These are phyloP conservation scores for Ophiosphaerella korrae DNA, from an alignment of 2,329 filamentous ascomycete genomes.

Conservation along the genomic window DNA sequence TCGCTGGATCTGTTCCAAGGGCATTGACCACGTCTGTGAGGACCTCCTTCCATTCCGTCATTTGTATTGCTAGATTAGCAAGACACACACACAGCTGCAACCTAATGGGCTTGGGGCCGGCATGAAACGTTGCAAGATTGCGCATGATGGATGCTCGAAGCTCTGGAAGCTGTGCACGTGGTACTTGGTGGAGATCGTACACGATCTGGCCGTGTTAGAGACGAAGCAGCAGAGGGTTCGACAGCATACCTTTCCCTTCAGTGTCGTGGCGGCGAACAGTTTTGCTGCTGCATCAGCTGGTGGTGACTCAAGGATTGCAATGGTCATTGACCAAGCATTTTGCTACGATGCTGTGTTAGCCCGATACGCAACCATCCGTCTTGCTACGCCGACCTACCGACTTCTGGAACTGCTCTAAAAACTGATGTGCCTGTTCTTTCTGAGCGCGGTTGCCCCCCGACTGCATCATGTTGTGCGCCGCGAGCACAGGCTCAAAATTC, in stretches of 20 bases:
- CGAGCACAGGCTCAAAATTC: constrained; percentile 82
- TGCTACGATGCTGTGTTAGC: constrained; percentile 59
- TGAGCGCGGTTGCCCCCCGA: constrained; percentile 78
- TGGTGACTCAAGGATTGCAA: constrained; percentile 80
- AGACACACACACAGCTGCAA: constrained; percentile 94
- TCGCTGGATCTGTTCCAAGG: constrained; percentile 75
- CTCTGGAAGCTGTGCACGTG: constrained; percentile 72
- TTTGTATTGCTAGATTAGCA: constrained; percentile 93
- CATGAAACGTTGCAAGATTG: constrained; percentile 79
- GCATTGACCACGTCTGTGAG: constrained; percentile 78
- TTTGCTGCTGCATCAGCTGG: constrained; percentile 82
- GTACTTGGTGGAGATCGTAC: constrained; percentile 91
- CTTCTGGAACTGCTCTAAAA: constrained; percentile 95
- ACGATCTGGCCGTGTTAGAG: constrained; percentile 71
- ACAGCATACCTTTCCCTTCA: constrained; percentile 88
- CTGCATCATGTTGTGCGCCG: constrained; percentile 89
- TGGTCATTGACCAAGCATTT: constrained; percentile 88
- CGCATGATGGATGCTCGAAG: constrained; percentile 84
- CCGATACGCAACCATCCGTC: constrained; percentile 9
- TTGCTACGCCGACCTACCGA: constrained; percentile 68
- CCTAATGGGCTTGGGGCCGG: constrained; percentile 76
- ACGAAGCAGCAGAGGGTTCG: background rate
- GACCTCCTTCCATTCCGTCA: constrained; percentile 95
- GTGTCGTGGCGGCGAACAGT: constrained; percentile 92
- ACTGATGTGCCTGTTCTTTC: constrained; percentile 91